phyloP scores from a whole-genome alignment of 2,329 filamentous ascomycete species.

The Waltergamsia citrina region DNA sequence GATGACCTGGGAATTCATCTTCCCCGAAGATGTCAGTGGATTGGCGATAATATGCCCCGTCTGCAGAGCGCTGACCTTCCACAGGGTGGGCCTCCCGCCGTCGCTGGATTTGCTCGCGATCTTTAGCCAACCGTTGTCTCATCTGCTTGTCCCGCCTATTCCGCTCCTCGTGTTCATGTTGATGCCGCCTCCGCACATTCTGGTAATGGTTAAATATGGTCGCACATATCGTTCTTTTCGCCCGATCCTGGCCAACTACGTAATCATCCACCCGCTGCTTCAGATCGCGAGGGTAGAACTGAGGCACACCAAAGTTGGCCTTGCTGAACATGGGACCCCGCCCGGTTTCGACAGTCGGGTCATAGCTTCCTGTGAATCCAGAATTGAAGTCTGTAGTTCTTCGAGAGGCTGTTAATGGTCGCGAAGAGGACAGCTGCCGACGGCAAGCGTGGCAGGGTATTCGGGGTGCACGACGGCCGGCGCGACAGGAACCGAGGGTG shows the following conservation, averaged over 20 bases:
- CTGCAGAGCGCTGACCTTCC: constrained; percentile 51
- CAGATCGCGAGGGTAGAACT: constrained; percentile 58
- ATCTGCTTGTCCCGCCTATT: constrained; percentile 53
- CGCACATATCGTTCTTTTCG: constrained; percentile 87
- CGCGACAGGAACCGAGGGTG: neutral
- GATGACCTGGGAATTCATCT: constrained; percentile 48
- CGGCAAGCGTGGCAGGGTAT: constrained; percentile 8
- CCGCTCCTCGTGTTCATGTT: constrained; percentile 62
- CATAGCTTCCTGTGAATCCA: constrained; percentile 50
- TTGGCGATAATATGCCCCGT: constrained; percentile 13
- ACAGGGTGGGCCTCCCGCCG: constrained; percentile 58
- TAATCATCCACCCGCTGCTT: constrained; percentile 93
- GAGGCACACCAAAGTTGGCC: constrained; percentile 46
- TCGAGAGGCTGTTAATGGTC: constrained; percentile 13
- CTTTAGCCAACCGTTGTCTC: constrained; percentile 61
- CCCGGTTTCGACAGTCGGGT: constrained; percentile 40
- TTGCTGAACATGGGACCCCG: constrained; percentile 53
- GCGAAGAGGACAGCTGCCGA: constrained; percentile 15
- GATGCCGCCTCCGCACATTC: constrained; percentile 66
- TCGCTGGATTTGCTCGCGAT: constrained; percentile 48
- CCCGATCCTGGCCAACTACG: constrained; percentile 89
- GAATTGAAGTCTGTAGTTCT: constrained; percentile 36
- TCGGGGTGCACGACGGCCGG: constrained; percentile 1
- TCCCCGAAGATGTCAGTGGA: constrained; percentile 23
- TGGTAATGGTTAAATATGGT: constrained; percentile 98